Conservation (phyloP, 352 stramenopile species). For the Pythium monospermum region DNA sequence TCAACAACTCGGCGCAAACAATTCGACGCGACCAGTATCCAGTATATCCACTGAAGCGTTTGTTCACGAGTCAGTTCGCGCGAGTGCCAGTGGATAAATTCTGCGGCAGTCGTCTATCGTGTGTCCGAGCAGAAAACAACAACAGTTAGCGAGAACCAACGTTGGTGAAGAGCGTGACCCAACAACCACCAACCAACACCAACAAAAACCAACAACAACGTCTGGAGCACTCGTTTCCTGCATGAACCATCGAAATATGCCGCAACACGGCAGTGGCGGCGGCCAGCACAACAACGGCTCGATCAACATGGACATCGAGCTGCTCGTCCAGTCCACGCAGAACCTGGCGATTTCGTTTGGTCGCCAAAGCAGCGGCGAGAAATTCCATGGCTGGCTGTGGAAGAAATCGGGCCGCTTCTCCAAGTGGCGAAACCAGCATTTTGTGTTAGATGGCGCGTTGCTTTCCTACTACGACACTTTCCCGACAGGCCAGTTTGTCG, state of each 20-base stretch:
- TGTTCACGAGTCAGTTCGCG: too few species aligned
- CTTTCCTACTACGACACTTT: slow-evolving; percentile 83
- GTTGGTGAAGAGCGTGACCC: too few species aligned
- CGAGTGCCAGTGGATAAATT: too few species aligned
- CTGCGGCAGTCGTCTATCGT: too few species aligned
- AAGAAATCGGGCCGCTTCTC: slow-evolving; percentile 76
- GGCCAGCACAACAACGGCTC: slow-evolving; percentile 7
- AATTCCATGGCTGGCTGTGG: slow-evolving; percentile 83
- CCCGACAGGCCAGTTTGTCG: slow-evolving; percentile 74
- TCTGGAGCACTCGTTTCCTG: slow-evolving; percentile 1
- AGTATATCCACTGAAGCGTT: not conserved
- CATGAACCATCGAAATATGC: slow-evolving; percentile 23
- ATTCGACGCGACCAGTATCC: not conserved
- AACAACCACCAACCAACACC: too few species aligned
- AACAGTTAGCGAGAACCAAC: not conserved
- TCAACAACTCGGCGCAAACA: not conserved
- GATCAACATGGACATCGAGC: slow-evolving; percentile 78
- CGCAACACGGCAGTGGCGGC: slow-evolving; percentile 17
- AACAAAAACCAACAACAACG: not conserved
- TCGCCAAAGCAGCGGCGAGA: slow-evolving; percentile 53
- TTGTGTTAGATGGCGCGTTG: slow-evolving; percentile 71
- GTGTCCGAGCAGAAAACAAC: not conserved
- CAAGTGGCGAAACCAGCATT: slow-evolving; percentile 84
- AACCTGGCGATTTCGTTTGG: slow-evolving; percentile 65
- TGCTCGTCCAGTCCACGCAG: slow-evolving; percentile 81